Percentiles rank a stretch among this genome's conserved stretches.
Conservation (phyloP, 2,329 filamentous ascomycete genomes). For the Zasmidium citrigriseum region DNA sequence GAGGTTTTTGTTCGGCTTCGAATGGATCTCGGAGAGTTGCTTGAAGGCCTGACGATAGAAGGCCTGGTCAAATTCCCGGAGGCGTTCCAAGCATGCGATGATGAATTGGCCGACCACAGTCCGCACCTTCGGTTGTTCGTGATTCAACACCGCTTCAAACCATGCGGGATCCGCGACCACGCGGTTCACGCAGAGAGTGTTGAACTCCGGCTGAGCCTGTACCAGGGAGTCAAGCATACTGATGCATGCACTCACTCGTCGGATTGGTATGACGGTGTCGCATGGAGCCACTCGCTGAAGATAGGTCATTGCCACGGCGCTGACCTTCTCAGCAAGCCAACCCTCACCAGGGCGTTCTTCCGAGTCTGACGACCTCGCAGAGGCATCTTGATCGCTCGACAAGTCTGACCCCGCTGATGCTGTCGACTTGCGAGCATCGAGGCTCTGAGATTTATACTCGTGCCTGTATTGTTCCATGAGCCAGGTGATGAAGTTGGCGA, state of each 20-base stretch:
- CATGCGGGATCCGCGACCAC: slow-evolving; percentile 9
- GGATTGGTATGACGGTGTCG: slow-evolving; percentile 9
- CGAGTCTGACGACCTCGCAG: neutral
- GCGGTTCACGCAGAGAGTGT: slow-evolving; percentile 6
- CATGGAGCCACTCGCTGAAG: slow-evolving; percentile 18
- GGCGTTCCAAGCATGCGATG: slow-evolving; percentile 10
- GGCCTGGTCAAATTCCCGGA: slow-evolving; percentile 15
- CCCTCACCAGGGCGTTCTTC: neutral
- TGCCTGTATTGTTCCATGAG: slow-evolving; percentile 9
- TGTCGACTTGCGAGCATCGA: neutral
- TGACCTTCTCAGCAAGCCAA: neutral
- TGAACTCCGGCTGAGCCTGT: slow-evolving; percentile 6
- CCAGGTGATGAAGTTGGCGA: slow-evolving; percentile 24
- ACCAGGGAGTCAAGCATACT: slow-evolving; percentile 9
- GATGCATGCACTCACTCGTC: slow-evolving; percentile 4
- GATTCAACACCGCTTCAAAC: slow-evolving; percentile 13
- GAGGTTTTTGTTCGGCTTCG: slow-evolving; percentile 4
- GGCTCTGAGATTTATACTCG: neutral
- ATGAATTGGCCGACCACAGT: slow-evolving; percentile 11
- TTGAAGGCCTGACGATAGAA: slow-evolving; percentile 11
- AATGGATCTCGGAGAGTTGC: slow-evolving; percentile 16
- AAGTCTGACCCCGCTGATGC: neutral
- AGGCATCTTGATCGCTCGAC: slow-evolving; percentile 1
- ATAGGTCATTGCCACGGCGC: slow-evolving; percentile 9
- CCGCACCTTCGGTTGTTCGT: slow-evolving; percentile 14